Conservation (phyloP, 371 early-diverging fungal species). For the Rhizopus delemar region DNA sequence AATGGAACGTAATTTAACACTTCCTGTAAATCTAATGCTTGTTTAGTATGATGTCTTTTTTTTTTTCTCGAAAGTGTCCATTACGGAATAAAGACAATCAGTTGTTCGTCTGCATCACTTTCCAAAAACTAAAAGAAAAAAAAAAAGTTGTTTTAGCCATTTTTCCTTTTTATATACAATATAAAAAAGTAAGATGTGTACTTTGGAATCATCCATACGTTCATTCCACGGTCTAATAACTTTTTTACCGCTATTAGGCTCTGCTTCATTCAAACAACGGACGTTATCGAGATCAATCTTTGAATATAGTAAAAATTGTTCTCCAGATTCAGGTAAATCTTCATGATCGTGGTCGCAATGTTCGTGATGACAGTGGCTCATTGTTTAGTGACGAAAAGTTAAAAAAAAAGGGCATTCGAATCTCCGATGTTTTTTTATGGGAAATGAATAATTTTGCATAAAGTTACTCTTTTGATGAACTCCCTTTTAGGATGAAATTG, state of each 20-base stretch:
- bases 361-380: conserved; percentile 49
- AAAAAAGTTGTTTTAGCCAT: neutral
- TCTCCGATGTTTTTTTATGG: too few relatives aligned
- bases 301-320: conserved; percentile 76
- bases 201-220: conserved; percentile 70
- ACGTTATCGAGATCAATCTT: conserved; percentile 82
- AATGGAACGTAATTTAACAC: conserved; percentile 89
- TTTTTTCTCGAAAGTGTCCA: neutral
- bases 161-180: conserved; percentile 17
- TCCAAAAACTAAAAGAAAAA: conserved; percentile 59
- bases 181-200: conserved; percentile 16
- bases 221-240: conserved; percentile 88
- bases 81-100: conserved; percentile 87
- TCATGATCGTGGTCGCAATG: conserved; percentile 83
- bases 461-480: too few relatives aligned
- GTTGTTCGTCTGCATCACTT: conserved; percentile 89
- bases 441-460: too few relatives aligned
- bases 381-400: neutral
- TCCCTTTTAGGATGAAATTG: too few relatives aligned
- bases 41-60: neutral
- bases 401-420: neutral
- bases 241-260: conserved; percentile 63
- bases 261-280: conserved; percentile 79
- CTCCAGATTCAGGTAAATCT: conserved; percentile 64
- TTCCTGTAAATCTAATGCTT: conserved; percentile 76